Evolutionary conservation across 1,139 yeast species (phyloP), one percentile per base, ranked within the genome.

Genomic region (Yamadazyma pseudoaaseri): DNA sequence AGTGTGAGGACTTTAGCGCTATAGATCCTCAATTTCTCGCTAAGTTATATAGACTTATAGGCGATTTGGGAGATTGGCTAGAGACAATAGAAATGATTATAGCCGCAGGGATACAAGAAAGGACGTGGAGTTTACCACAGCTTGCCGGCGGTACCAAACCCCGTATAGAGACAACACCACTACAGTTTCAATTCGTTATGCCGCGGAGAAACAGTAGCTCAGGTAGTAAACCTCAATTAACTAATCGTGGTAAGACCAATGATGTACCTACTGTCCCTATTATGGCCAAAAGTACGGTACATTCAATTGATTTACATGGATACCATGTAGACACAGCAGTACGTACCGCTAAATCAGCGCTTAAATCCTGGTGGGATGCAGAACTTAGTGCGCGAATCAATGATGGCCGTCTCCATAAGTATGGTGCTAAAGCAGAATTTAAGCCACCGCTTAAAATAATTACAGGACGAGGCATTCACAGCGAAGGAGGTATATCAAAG

Each of bases 391-490:
- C 51, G 23, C 54, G 85, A 32, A 67, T 65, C 30, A 31, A 54
- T 4, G 56, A 62, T 17, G 76, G 76, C 2, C 57, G 54, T 12
- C 35, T 65, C 20, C 51, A 58, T 7, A 49, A 55, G 23, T 60
- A 51, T 35, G 61, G 66, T 1, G 34, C 54, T 3, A 44, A 39
- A 20, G 72, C 65, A 2, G 32, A 40, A 20, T 53, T 65, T 50
- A 65, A 69, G 1, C 57, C 52, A 2, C 66, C 68, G 0, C 45
- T 79, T 10, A 47, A 43, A 3, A 53, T 80, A 0, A 56, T 79
- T 3, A 79, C 86, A 0, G 87, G 87, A 0, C 53, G 84, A 38
- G 87, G 87, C 0, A 48, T 79, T 9, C 87, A 81, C 51, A 78
- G 85, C 21, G 56, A 45, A 1, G 73, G 71, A 10, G 83, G 83